Conservation (phyloP, 1,284 basidiomycete genomes). For the Malassezia vespertilionis region DNA sequence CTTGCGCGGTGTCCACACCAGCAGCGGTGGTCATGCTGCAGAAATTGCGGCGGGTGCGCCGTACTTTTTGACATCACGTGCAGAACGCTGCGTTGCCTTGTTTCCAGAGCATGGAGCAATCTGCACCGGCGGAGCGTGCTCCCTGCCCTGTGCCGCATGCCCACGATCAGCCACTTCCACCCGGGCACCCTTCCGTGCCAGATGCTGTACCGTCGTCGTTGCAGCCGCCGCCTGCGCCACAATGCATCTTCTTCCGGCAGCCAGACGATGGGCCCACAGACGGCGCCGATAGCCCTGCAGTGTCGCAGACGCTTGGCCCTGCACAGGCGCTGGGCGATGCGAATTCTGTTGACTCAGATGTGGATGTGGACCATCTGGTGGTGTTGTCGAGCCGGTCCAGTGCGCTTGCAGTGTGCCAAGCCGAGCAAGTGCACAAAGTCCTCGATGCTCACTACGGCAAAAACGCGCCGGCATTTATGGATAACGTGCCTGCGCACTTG, state of each 20-base stretch:
- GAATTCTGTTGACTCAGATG: not conserved
- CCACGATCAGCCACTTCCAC: conserved; percentile 38
- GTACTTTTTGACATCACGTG: conserved; percentile 5
- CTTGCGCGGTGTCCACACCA: not conserved
- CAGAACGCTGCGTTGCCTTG: not conserved
- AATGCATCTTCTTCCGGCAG: conserved; percentile 44
- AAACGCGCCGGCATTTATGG: conserved; percentile 28
- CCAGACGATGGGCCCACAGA: conserved; percentile 22
- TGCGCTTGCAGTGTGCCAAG: conserved; percentile 29
- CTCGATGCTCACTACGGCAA: conserved; percentile 34
- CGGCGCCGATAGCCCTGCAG: not conserved
- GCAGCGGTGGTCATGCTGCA: not conserved
- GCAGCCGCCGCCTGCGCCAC: conserved; percentile 32
- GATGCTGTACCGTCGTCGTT: conserved; percentile 28
- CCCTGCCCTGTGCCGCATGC: conserved; percentile 42
- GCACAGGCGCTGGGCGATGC: not conserved
- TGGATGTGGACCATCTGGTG: not conserved
- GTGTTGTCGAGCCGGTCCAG: conserved; percentile 17
- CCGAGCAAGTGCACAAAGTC: conserved; percentile 32
- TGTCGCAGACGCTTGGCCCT: not conserved
- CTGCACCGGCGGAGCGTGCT: not conserved
- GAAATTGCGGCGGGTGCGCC: not conserved
- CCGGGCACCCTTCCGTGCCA: conserved; percentile 40
- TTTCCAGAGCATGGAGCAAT: not conserved
- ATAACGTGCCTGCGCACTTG: conserved; percentile 16